Conservation (phyloP, 768 basidiomycete genomes). For the Auricularia auricula-judae region DNA sequence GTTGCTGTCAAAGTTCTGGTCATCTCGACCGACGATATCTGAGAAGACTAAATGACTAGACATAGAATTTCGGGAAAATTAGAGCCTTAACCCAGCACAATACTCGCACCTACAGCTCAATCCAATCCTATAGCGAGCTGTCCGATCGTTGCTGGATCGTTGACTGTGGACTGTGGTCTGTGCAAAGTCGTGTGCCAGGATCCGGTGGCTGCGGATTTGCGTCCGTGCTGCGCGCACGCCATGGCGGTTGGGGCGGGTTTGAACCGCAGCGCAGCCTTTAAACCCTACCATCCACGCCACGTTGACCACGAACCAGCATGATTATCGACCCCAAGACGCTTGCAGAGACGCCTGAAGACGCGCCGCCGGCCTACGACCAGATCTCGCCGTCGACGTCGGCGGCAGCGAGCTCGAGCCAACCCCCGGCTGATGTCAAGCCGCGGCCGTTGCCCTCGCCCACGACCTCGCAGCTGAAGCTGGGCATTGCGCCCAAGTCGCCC, state of each 20-base stretch:
- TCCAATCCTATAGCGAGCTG: too few relatives aligned
- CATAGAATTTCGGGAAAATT: too few relatives aligned
- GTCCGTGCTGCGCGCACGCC: background rate
- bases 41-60: too few relatives aligned
- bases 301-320: background rate
- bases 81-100: too few relatives aligned
- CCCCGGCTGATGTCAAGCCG: too few relatives aligned
- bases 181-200: background rate
- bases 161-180: background rate
- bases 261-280: background rate
- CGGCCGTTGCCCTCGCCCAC: too few relatives aligned
- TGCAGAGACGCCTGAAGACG: background rate
- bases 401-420: background rate
- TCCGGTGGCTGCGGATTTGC: background rate
- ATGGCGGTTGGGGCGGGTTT: background rate
- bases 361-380: background rate
- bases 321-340: conserved; percentile 1
- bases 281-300: background rate
- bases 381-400: background rate
- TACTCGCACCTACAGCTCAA: too few relatives aligned
- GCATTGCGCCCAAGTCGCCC: background rate
- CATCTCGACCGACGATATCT: too few relatives aligned
- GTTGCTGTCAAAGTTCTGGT: too few relatives aligned
- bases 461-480: background rate
- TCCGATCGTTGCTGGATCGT: too few relatives aligned